Percentiles rank a stretch among this genome's conserved stretches.
Conservation (phyloP, 495 filamentous ascomycete species). For the Hypoxylon crocopeplum region DNA sequence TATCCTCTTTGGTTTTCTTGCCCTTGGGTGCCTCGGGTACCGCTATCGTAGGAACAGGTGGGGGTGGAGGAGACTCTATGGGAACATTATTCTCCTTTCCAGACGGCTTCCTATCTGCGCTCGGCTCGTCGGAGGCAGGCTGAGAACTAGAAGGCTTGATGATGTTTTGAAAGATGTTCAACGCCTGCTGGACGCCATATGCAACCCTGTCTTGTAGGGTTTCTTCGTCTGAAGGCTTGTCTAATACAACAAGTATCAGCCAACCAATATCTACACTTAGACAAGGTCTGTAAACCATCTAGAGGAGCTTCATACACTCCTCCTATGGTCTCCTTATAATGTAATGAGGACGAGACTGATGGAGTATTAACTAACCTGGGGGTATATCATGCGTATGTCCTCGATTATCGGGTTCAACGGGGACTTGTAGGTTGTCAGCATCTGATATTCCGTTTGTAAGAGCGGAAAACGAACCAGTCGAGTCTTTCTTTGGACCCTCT, state of each 20-base stretch:
- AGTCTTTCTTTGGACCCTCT: neutral
- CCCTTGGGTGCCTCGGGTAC: neutral
- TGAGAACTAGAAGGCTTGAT: constrained; percentile 2
- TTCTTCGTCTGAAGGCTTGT: constrained; percentile 1
- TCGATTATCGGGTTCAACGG: neutral
- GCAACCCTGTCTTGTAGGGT: constrained; percentile 8
- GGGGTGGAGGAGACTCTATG: neutral
- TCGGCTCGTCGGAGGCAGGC: neutral
- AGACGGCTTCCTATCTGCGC: neutral
- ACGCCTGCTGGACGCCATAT: constrained; percentile 18
- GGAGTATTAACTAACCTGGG: neutral
- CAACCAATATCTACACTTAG: neutral
- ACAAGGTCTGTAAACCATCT: neutral
- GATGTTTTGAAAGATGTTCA: constrained; percentile 16
- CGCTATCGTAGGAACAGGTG: constrained; percentile 3
- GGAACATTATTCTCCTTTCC: constrained; percentile 1
- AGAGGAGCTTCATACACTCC: neutral
- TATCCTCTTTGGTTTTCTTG: constrained; percentile 15
- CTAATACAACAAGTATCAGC: constrained; percentile 11
- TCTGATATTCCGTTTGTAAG: neutral
- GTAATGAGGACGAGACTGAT: neutral
- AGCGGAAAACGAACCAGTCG: constrained; percentile 14
- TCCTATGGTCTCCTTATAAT: neutral
- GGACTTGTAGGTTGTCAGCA: neutral
- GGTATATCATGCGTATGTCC: neutral